Percentiles rank a stretch among this genome's conserved stretches.
phyloP scores from a whole-genome alignment of 2,329 filamentous ascomycete species.

The Beauveria sp. region DNA sequence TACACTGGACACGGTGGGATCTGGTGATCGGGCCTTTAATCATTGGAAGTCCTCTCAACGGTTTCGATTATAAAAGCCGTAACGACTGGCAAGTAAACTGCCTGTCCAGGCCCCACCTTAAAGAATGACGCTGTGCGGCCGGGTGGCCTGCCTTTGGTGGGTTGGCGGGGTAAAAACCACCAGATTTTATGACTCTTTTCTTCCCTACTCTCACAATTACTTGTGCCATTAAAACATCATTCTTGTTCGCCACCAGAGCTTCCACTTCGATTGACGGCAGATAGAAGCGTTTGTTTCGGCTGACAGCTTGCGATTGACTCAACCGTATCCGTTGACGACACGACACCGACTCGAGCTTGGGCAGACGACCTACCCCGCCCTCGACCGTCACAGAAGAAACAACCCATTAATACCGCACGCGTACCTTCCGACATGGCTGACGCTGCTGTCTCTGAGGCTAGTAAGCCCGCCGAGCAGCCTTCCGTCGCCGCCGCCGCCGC shows the following conservation, averaged over 20 bases:
- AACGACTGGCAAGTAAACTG: no score
- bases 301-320: not conserved
- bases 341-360: not conserved
- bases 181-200: slow-evolving; percentile 10
- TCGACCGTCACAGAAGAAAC: not conserved
- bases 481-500: slow-evolving; percentile 1
- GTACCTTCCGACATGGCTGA: slow-evolving; percentile 23
- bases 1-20: no score
- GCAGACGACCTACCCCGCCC: slow-evolving; percentile 1
- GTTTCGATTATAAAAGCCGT: no score
- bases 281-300: not conserved
- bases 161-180: slow-evolving; percentile 9
- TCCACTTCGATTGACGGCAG: not conserved
- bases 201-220: not conserved
- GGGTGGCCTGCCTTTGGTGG: not conserved
- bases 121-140: slow-evolving; percentile 1
- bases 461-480: slow-evolving; percentile 7
- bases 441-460: slow-evolving; percentile 17
- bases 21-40: no score
- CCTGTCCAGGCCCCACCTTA: not conserved
- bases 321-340: not conserved
- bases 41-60: no score
- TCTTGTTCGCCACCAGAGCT: not conserved
- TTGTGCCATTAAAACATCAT: not conserved
- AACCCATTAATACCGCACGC: not conserved